These are phyloP conservation scores for Tetrapisispora fleetii DNA, from an alignment of 805 yeast species.

Conservation along the genomic window DNA sequence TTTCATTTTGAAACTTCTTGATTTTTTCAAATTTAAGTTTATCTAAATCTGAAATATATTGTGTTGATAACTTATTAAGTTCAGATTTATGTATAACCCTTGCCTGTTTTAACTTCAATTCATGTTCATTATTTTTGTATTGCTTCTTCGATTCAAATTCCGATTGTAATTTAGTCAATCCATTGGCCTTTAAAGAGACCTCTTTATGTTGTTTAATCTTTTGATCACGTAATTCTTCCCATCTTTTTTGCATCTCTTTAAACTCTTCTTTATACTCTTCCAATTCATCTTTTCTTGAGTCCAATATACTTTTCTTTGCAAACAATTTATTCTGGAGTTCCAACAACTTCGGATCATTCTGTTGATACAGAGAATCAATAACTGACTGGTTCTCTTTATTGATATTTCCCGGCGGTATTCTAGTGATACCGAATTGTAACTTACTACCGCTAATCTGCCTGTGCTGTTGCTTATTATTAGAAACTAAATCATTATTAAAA, in stretches of 20 bases:
- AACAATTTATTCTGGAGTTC: constrained; percentile 21
- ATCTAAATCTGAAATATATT: constrained; percentile 33
- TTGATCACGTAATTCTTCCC: constrained; percentile 23
- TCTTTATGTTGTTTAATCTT: constrained; percentile 20
- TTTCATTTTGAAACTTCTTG: constrained; percentile 26
- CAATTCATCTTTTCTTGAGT: constrained; percentile 18
- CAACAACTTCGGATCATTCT: constrained; percentile 23
- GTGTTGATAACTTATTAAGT: constrained; percentile 28
- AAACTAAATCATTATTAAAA: background rate
- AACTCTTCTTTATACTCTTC: constrained; percentile 13
- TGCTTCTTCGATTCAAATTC: constrained; percentile 20
- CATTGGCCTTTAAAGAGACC: constrained; percentile 26
- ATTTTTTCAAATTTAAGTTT: constrained; percentile 31
- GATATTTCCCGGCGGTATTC: background rate
- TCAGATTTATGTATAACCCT: constrained; percentile 33
- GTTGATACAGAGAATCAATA: constrained; percentile 25
- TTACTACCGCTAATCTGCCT: background rate
- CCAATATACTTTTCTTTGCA: constrained; percentile 19
- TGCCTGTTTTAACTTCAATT: constrained; percentile 27
- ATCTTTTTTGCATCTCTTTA: constrained; percentile 16
- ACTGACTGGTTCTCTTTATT: constrained; percentile 9
- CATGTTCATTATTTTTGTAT: constrained; percentile 25
- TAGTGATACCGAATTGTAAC: background rate
- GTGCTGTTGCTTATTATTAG: background rate
- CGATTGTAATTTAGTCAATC: constrained; percentile 24